These are phyloP conservation scores for Xylaria sp. DNA, from an alignment of 2,329 filamentous ascomycete genomes.

Conservation along the genomic window DNA sequence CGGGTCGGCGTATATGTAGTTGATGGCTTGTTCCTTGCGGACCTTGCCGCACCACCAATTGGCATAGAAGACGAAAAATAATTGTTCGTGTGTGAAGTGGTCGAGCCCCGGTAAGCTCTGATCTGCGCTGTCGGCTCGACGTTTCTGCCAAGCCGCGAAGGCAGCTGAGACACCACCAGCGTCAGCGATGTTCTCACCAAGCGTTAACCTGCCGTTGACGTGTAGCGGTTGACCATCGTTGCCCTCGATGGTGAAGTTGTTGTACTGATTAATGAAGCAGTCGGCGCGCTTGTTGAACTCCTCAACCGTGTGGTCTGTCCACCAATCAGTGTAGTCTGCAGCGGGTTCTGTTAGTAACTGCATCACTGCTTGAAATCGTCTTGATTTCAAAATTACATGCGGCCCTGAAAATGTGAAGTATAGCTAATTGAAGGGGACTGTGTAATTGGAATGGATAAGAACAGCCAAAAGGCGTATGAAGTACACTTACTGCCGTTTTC, in stretches of 20 bases:
- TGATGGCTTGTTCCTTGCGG: slow-evolving; percentile 66
- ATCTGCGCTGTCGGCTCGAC: slow-evolving; percentile 60
- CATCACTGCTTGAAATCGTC: too few relatives aligned
- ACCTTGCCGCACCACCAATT: slow-evolving; percentile 75
- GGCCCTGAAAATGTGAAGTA: not conserved
- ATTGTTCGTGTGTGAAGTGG: slow-evolving; percentile 69
- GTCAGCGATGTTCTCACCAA: slow-evolving; percentile 75
- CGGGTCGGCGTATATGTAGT: slow-evolving; percentile 69
- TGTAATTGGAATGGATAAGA: not conserved
- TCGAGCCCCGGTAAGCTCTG: slow-evolving; percentile 65
- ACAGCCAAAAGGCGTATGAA: not conserved
- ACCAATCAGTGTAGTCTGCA: slow-evolving; percentile 69
- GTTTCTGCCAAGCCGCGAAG: slow-evolving; percentile 70
- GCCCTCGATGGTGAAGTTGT: slow-evolving; percentile 66
- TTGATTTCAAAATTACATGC: not conserved
- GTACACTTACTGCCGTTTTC: slow-evolving; percentile 60
- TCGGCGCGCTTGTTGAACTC: slow-evolving; percentile 67
- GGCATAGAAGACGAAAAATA: slow-evolving; percentile 72
- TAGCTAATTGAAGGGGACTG: not conserved
- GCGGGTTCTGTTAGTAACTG: slow-evolving; percentile 20
- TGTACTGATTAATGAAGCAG: slow-evolving; percentile 72
- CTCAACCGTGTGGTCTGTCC: slow-evolving; percentile 67
- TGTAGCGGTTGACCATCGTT: slow-evolving; percentile 65
- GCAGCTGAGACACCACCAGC: slow-evolving; percentile 70
- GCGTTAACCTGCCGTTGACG: slow-evolving; percentile 70